phyloP scores from a whole-genome alignment of 1,139 yeast species.

The Saccharomycopsis hybrid region DNA sequence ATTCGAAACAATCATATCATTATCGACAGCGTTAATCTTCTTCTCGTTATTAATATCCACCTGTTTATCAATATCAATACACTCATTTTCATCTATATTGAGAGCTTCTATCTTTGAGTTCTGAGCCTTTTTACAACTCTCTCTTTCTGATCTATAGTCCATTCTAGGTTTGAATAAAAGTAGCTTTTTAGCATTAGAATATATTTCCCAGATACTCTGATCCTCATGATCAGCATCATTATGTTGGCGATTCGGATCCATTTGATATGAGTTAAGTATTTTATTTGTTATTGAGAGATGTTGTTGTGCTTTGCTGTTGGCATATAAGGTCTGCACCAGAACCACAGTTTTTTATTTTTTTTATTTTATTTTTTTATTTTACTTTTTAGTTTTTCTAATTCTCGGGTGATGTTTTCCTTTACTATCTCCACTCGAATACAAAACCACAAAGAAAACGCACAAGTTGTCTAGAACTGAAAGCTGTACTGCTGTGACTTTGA shows the following conservation, averaged over 20 bases:
- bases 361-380: too few relatives aligned
- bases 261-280: neutral
- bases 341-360: too few relatives aligned
- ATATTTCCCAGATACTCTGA: slow-evolving; percentile 20
- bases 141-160: slow-evolving; percentile 15
- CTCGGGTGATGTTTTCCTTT: too few relatives aligned
- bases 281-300: too few relatives aligned
- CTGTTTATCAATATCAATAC: neutral
- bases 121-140: slow-evolving; percentile 2
- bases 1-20: slow-evolving; percentile 1
- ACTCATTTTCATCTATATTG: neutral
- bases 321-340: too few relatives aligned
- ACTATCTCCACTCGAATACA: too few relatives aligned
- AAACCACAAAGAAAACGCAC: too few relatives aligned
- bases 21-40: neutral
- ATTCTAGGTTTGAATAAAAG: slow-evolving; percentile 17
- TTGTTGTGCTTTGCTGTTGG: too few relatives aligned
- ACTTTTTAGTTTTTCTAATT: too few relatives aligned
- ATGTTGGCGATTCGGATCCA: slow-evolving; percentile 1
- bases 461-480: too few relatives aligned
- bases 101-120: neutral
- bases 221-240: neutral
- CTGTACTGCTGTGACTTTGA: too few relatives aligned
- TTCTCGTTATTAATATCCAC: neutral
- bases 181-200: slow-evolving; percentile 17